phyloP scores from a whole-genome alignment of 164 flowering plant species.

The Umbilicus rupestris region DNA sequence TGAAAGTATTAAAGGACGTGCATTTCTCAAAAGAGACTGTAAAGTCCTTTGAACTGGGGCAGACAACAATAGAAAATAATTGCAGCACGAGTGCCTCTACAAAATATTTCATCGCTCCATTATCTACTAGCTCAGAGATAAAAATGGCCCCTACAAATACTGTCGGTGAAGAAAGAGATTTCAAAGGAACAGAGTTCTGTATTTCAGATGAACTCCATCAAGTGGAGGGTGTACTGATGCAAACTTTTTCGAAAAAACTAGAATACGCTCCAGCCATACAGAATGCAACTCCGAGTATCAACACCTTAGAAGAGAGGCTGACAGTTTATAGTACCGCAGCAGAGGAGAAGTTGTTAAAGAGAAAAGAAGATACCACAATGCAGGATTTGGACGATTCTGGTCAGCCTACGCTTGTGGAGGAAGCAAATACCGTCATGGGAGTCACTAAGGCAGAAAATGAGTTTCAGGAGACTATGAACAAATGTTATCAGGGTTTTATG shows the following conservation, averaged over 20 bases:
- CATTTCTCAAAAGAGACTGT: constrained; percentile 13
- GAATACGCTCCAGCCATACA: not conserved
- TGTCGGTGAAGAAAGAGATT: constrained; percentile 9
- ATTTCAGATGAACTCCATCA: not conserved
- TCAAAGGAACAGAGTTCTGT: constrained; percentile 1
- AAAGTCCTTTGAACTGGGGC: constrained; percentile 10
- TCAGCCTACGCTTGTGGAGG: not conserved
- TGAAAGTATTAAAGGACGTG: not conserved
- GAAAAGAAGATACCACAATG: not conserved
- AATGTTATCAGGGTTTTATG: not conserved
- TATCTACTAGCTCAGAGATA: not conserved
- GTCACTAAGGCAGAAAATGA: not conserved
- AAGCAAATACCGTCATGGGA: not conserved
- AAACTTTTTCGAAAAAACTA: constrained; percentile 3
- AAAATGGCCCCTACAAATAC: not conserved
- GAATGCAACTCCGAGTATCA: not conserved
- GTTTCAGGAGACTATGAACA: not conserved
- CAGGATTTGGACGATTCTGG: not conserved
- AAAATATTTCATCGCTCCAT: not conserved
- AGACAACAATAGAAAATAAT: not conserved
- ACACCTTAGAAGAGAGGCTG: constrained; percentile 7
- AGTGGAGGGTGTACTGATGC: constrained; percentile 3
- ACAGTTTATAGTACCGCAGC: not conserved
- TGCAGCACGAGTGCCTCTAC: not conserved
- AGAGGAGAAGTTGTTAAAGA: not conserved